Conservation (phyloP, 371 early-diverging fungal genomes). For the Apophysomyces sp. region DNA sequence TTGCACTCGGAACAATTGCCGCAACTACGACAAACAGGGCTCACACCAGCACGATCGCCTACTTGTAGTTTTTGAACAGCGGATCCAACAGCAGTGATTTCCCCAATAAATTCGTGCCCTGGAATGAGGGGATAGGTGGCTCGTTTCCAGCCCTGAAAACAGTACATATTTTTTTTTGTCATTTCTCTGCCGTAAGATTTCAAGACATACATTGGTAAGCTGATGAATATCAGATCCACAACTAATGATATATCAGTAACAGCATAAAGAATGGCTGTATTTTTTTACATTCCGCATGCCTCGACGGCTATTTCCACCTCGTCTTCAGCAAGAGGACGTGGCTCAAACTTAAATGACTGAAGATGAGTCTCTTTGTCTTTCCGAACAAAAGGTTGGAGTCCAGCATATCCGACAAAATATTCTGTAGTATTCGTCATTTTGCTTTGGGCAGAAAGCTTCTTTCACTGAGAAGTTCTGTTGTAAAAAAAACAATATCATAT, state of each 20-base stretch:
- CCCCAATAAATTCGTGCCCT: constrained; percentile 80
- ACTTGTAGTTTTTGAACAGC: constrained; percentile 45
- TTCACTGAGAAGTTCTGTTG: background rate
- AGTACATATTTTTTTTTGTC: background rate
- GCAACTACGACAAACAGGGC: constrained; percentile 52
- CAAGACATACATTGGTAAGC: constrained; percentile 31
- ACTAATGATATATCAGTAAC: constrained; percentile 12
- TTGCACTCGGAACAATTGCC: constrained; percentile 41
- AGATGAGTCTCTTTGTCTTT: constrained; percentile 25
- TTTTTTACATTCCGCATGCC: constrained; percentile 63
- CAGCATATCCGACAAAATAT: constrained; percentile 38
- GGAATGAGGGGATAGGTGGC: constrained; percentile 59
- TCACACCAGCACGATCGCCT: constrained; percentile 77
- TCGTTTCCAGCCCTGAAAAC: constrained; percentile 43
- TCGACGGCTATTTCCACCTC: constrained; percentile 62
- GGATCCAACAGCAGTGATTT: constrained; percentile 54
- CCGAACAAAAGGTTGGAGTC: constrained; percentile 24
- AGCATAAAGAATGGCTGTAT: background rate
- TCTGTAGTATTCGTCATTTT: constrained; percentile 12
- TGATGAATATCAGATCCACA: constrained; percentile 56
- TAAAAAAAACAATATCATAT: background rate
- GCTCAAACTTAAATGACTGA: constrained; percentile 39
- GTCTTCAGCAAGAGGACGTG: constrained; percentile 38
- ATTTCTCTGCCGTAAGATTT: background rate
- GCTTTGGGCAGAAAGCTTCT: background rate